Conservation (phyloP, 164 flowering plant genomes). For the Houttuynia cordata region DNA sequence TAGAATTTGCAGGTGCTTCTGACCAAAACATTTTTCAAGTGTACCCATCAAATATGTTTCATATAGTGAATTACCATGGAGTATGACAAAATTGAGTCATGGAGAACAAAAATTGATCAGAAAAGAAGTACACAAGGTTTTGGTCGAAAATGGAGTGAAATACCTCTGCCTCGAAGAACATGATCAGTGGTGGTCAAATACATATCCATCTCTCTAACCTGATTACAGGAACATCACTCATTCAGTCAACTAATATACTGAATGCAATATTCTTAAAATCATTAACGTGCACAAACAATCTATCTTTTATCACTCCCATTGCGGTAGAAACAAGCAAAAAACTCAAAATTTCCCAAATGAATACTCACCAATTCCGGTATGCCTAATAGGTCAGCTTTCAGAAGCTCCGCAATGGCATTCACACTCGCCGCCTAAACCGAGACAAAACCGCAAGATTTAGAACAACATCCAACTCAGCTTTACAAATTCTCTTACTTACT, state of each 20-base stretch:
- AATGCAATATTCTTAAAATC: neutral
- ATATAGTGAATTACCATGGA: too few relatives aligned
- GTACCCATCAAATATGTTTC: too few relatives aligned
- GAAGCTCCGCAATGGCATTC: slow-evolving; percentile 40
- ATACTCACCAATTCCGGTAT: slow-evolving; percentile 46
- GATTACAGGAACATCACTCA: neutral
- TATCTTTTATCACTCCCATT: too few relatives aligned
- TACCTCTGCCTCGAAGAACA: slow-evolving; percentile 76
- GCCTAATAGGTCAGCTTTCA: slow-evolving; percentile 47
- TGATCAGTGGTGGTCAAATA: slow-evolving; percentile 83
- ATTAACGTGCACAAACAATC: neutral
- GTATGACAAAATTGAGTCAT: neutral
- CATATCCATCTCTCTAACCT: slow-evolving; percentile 86
- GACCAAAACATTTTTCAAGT: too few relatives aligned
- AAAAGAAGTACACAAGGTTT: neutral
- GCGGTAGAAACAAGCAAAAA: too few relatives aligned
- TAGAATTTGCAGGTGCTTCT: too few relatives aligned
- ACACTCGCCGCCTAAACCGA: slow-evolving; percentile 46
- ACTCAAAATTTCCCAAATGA: neutral
- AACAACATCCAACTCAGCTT: neutral
- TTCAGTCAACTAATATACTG: neutral
- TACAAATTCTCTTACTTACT: neutral
- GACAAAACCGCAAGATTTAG: neutral
- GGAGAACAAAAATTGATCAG: neutral
- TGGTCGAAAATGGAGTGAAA: neutral